Conservation (phyloP, 257 asterid species). For the Striga asiatica region DNA sequence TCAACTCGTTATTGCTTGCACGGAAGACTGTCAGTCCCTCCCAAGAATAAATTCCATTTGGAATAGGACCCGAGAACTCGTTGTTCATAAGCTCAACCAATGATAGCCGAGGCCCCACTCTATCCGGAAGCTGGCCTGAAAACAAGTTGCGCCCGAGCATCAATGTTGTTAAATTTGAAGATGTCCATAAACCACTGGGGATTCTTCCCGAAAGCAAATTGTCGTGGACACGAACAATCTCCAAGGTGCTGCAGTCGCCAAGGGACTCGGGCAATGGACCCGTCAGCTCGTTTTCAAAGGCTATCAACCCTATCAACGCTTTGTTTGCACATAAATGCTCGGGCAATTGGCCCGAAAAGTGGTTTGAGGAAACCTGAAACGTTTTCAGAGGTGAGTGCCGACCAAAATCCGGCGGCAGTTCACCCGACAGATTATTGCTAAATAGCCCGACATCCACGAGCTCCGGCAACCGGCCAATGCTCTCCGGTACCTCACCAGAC, state of each 20-base stretch:
- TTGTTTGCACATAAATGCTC: slow-evolving; percentile 42
- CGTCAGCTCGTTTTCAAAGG: slow-evolving; percentile 39
- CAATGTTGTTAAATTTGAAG: slow-evolving; percentile 20
- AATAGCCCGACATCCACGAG: slow-evolving; percentile 28
- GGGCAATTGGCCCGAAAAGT: slow-evolving; percentile 48
- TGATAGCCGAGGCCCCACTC: slow-evolving; percentile 26
- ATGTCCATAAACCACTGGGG: slow-evolving; percentile 68
- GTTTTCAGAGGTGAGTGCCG: slow-evolving; percentile 32
- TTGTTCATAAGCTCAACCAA: slow-evolving; percentile 48
- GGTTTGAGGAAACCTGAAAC: slow-evolving; percentile 46
- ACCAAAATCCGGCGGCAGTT: slow-evolving; percentile 73
- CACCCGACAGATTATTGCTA: slow-evolving; percentile 55
- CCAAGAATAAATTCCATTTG: slow-evolving; percentile 55
- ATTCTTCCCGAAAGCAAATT: slow-evolving; percentile 54
- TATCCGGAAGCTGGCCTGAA: slow-evolving; percentile 51
- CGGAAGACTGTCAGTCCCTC: slow-evolving; percentile 23
- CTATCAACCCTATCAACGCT: slow-evolving; percentile 34
- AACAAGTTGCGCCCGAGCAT: slow-evolving; percentile 42
- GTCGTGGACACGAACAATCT: slow-evolving; percentile 19
- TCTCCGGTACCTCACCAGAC: slow-evolving; percentile 56
- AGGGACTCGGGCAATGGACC: slow-evolving; percentile 64
- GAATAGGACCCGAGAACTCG: slow-evolving; percentile 61
- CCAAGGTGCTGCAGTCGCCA: slow-evolving; percentile 44
- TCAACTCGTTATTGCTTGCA: slow-evolving; percentile 56
- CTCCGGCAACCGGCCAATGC: slow-evolving; percentile 45